These are phyloP conservation scores for Xylaria digitata DNA, from an alignment of 2,329 filamentous ascomycete genomes.

Conservation along the genomic window DNA sequence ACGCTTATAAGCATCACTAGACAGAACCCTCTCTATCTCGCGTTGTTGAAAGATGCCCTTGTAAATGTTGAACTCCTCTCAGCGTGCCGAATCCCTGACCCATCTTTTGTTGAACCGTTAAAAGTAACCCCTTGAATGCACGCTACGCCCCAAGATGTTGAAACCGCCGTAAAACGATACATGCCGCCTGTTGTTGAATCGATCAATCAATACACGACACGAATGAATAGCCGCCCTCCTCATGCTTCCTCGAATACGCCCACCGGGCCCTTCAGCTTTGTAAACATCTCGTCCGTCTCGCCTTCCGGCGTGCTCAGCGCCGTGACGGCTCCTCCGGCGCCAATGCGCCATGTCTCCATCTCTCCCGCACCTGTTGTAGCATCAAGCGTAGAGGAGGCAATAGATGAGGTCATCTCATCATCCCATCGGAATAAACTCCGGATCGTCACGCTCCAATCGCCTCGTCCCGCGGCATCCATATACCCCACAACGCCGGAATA, in stretches of 20 bases:
- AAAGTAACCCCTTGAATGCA: conserved; percentile 5
- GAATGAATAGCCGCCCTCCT: conserved; percentile 5
- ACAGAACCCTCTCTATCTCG: not conserved
- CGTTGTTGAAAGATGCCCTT: conserved; percentile 31
- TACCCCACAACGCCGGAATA: conserved; percentile 94
- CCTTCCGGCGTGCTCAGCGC: conserved; percentile 81
- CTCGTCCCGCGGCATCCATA: conserved; percentile 84
- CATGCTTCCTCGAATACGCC: conserved; percentile 58
- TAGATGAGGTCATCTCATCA: conserved; percentile 58
- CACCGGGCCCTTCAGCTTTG: conserved; percentile 72
- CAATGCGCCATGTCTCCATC: conserved; percentile 80
- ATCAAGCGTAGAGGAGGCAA: not conserved
- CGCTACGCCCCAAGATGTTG: conserved; percentile 23
- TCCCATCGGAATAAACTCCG: conserved; percentile 82
- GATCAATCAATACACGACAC: not conserved
- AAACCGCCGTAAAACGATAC: conserved; percentile 22
- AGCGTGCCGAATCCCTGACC: conserved; percentile 2
- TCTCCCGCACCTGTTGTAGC: not conserved
- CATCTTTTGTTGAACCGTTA: conserved; percentile 27
- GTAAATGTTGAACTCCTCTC: conserved; percentile 31
- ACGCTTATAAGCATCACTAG: not conserved
- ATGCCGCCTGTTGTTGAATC: not conserved
- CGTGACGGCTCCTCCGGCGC: conserved; percentile 91
- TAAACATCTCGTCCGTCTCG: conserved; percentile 92
- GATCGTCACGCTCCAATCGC: conserved; percentile 93